These are phyloP conservation scores for Lachancea cidri DNA, from an alignment of 805 yeast genomes.

Conservation along the genomic window DNA sequence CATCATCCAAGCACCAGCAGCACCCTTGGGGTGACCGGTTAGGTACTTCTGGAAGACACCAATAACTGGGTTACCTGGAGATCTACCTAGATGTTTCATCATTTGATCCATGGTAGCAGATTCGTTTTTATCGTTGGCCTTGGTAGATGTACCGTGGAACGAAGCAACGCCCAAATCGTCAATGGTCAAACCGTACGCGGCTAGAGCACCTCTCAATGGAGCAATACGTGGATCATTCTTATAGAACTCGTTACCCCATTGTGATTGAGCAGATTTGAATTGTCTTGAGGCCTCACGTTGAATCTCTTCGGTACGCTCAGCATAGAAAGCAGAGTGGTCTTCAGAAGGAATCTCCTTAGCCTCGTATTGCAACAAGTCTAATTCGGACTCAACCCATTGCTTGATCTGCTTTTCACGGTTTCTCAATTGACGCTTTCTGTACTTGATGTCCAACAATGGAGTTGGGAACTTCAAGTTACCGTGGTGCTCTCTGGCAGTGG, in stretches of 20 bases:
- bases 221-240: slow-evolving; percentile 89
- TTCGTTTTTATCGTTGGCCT: slow-evolving; percentile 98
- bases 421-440: slow-evolving; percentile 88
- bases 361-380: slow-evolving; percentile 65
- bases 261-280: slow-evolving; percentile 79
- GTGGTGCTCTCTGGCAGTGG: slow-evolving; percentile 93
- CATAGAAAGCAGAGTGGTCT: slow-evolving; percentile 54
- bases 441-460: slow-evolving; percentile 79
- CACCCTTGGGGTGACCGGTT: slow-evolving; percentile 99
- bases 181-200: slow-evolving; percentile 84
- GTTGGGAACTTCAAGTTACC: slow-evolving; percentile 73
- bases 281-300: slow-evolving; percentile 80
- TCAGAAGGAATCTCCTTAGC: slow-evolving; percentile 47
- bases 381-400: slow-evolving; percentile 80
- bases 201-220: slow-evolving; percentile 95
- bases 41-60: slow-evolving; percentile 99
- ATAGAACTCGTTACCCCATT: slow-evolving; percentile 95
- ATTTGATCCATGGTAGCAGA: slow-evolving; percentile 83
- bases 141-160: slow-evolving; percentile 98
- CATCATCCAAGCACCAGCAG: slow-evolving; percentile 99
- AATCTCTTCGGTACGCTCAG: slow-evolving; percentile 85
- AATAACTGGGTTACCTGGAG: slow-evolving; percentile 94
- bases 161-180: slow-evolving; percentile 97
- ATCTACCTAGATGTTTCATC: slow-evolving; percentile 93
- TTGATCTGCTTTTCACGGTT: slow-evolving; percentile 72